These are phyloP conservation scores for Cyberlindnera nakhonratchasimensis DNA, from an alignment of 805 yeast species.

Conservation along the genomic window DNA sequence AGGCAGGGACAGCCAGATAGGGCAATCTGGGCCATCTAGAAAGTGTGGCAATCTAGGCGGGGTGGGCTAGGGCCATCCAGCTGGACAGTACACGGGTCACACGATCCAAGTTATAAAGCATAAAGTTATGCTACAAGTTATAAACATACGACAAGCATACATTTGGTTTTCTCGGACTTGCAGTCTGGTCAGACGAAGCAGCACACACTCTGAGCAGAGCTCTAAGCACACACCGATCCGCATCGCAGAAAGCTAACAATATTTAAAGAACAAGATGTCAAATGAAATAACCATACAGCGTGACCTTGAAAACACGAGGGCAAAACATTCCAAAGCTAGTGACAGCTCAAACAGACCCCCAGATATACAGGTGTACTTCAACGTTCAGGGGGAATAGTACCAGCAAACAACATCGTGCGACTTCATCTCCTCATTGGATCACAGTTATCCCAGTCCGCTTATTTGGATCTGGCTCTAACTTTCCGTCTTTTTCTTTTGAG, in stretches of 20 bases:
- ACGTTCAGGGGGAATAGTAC: conserved; percentile 3
- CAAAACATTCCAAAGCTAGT: conserved; percentile 1
- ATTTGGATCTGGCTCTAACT: conserved; percentile 99
- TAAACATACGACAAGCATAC: conserved; percentile 9
- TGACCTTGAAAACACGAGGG: not conserved
- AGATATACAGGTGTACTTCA: not conserved
- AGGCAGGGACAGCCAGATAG: no score
- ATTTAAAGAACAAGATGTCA: conserved; percentile 8
- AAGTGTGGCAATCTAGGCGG: no score
- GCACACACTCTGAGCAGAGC: not conserved
- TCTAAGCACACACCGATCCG: not conserved
- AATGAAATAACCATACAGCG: conserved; percentile 7
- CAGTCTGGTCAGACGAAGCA: not conserved
- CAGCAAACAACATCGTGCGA: not conserved
- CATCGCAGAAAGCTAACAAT: not conserved
- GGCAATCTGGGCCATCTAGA: no score
- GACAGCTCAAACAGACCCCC: conserved; percentile 5
- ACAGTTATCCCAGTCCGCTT: conserved; percentile 47
- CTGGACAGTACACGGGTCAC: no score
- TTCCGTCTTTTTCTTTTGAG: conserved; percentile 99
- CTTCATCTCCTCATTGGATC: conserved; percentile 4
- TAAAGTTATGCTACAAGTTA: not conserved
- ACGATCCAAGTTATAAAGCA: no score
- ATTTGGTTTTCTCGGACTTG: conserved; percentile 9
- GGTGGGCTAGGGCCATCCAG: no score